Evolutionary conservation across 2,329 filamentous ascomycete genomes (phyloP).

Genomic region (Venturia oleaginea): DNA sequence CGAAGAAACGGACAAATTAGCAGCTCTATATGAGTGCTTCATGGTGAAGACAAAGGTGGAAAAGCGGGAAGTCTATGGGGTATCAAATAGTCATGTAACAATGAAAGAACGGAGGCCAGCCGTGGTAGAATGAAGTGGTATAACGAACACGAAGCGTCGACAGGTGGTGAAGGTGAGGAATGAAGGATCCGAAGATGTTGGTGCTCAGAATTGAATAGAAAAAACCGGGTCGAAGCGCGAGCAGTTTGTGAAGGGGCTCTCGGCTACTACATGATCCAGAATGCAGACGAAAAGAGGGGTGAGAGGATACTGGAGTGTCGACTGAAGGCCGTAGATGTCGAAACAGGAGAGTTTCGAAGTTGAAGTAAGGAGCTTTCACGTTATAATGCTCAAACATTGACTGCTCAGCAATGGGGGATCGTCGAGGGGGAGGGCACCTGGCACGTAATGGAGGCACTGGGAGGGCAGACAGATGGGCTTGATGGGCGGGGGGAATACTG

Average conservation of each 20-base stretch:
- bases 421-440: neutral
- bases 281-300: neutral
- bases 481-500: neutral
- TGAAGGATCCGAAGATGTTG: neutral
- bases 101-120: neutral
- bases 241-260: neutral
- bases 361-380: neutral
- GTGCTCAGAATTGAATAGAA: neutral
- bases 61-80: neutral
- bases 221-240: neutral
- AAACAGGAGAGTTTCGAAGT: neutral
- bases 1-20: conserved; percentile 12
- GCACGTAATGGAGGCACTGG: too few species aligned
- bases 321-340: neutral
- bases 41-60: neutral
- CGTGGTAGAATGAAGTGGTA: neutral
- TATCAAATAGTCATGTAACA: conserved; percentile 7
- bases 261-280: neutral
- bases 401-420: neutral
- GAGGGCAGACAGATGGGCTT: neutral
- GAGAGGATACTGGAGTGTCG: neutral
- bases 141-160: neutral
- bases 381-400: neutral
- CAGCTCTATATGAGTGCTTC: conserved; percentile 4
- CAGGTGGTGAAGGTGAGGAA: neutral